Conservation (phyloP, 176 grass and related monocot genomes). For the Ensete ventricosum region DNA sequence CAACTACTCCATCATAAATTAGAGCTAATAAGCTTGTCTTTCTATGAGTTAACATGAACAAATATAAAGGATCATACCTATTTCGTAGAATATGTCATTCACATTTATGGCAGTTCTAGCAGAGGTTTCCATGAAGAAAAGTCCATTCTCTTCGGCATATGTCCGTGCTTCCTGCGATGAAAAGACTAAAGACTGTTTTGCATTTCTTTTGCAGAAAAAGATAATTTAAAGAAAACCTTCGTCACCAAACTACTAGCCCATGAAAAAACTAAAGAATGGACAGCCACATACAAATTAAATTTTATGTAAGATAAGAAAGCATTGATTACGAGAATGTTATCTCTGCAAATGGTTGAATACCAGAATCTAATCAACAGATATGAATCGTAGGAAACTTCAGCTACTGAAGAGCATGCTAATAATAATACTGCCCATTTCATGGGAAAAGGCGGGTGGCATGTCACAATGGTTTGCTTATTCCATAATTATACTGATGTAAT, state of each 20-base stretch:
- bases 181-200: neutral
- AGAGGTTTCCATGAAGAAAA: constrained; percentile 16
- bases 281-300: neutral
- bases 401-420: neutral
- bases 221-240: neutral
- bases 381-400: neutral
- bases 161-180: neutral
- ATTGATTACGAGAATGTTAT: neutral
- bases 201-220: neutral
- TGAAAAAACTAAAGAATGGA: neutral
- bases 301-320: neutral
- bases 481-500: neutral
- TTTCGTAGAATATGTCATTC: constrained; percentile 12
- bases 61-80: neutral
- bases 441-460: neutral
- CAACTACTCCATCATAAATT: neutral
- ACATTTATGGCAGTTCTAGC: constrained; percentile 11
- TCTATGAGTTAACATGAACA: neutral
- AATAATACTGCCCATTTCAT: neutral
- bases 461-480: neutral
- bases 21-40: neutral
- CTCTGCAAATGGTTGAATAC: neutral
- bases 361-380: neutral
- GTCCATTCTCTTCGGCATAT: constrained; percentile 3
- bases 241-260: neutral